A percentile compares a stretch with the other conserved stretches of the same genome.
phyloP scores from a whole-genome alignment of 108 stramenopile species.

The Fistulifera pelliculosa region DNA sequence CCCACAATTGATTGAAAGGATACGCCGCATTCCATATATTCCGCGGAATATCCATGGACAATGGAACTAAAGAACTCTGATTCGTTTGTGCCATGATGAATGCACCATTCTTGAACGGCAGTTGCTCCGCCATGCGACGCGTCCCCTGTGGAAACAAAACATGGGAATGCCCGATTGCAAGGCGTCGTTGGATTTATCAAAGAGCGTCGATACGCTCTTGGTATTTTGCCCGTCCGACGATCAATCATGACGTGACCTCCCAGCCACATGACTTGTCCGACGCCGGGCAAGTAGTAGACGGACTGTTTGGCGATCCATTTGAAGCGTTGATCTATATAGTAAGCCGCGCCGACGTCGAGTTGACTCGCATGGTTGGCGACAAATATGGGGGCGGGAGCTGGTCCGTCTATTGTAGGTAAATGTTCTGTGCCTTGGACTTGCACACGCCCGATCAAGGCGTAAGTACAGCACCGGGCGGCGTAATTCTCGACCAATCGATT shows the following conservation, averaged over 20 bases:
- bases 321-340: slow-evolving; percentile 42
- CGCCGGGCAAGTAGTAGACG: slow-evolving; percentile 62
- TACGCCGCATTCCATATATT: slow-evolving; percentile 68
- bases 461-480: slow-evolving; percentile 17
- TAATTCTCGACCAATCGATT: slow-evolving; percentile 23
- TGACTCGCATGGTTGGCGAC: slow-evolving; percentile 78
- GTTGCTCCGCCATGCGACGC: slow-evolving; percentile 54
- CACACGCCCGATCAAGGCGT: slow-evolving; percentile 35
- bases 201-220: slow-evolving; percentile 26
- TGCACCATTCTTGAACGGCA: slow-evolving; percentile 82
- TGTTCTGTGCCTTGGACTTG: slow-evolving; percentile 51
- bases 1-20: slow-evolving; percentile 46
- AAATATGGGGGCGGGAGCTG: slow-evolving; percentile 54
- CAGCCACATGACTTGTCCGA: slow-evolving; percentile 65
- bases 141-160: slow-evolving; percentile 87
- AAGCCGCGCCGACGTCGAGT: slow-evolving; percentile 59
- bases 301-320: slow-evolving; percentile 74
- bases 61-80: slow-evolving; percentile 40
- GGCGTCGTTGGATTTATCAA: slow-evolving; percentile 51
- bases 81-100: slow-evolving; percentile 60
- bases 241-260: slow-evolving; percentile 62
- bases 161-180: slow-evolving; percentile 57
- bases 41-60: slow-evolving; percentile 69
- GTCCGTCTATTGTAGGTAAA: slow-evolving; percentile 19
- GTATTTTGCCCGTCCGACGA: slow-evolving; percentile 41